Base-by-base conservation (phyloP, 1,284 basidiomycete genomes). In the Ceratobasidium papillatum region DNA sequence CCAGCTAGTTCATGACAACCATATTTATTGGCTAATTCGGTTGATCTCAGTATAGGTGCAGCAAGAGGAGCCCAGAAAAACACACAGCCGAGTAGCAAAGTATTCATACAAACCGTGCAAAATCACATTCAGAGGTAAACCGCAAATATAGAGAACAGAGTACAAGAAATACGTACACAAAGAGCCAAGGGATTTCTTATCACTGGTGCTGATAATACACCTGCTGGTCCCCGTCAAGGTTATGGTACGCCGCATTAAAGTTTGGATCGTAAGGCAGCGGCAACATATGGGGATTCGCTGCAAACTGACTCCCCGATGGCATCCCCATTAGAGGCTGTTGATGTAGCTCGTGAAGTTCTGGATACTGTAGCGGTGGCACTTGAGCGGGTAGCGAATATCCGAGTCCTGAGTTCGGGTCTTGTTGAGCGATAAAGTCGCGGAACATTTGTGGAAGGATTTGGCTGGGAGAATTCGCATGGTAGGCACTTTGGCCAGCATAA, bases 211-310 rank as follows among this genome's bases (percentile, higher is more conserved):
- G 56, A 22, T 58, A 58, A 58, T 58, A 58, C 11, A 34, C 56
- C 1, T 8, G 32, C 19, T 36, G 56, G 5, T 32, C 27, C 56
- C 36, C 52, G 7, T 54, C 56, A 38, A 58, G 3, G 32, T 27
- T 34, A 14, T 58, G 56, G 34, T 58, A 69, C 32, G 49, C 34
- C 8, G 52, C 66, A 25, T 69, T 56, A 41, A 69, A 72, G 36
- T 72, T 72, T 12, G 68, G 68, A 27, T 72, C 68, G 32, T 61
- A 61, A 11, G 68, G 68, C 68, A 72, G 45, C n/a, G 68, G 68
- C 30, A 72, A 32, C 27, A 72, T 58, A 56, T 72, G 56, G 19
- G 68, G 68, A 43, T 61, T 72, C 8, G 19, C 3, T 14, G 32
- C 30, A 36, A 72, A 72, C 38, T 72, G 41, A 17, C 54, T 32